These are phyloP conservation scores for Butyriboletus loyo DNA, from an alignment of 768 basidiomycete species.

Conservation along the genomic window DNA sequence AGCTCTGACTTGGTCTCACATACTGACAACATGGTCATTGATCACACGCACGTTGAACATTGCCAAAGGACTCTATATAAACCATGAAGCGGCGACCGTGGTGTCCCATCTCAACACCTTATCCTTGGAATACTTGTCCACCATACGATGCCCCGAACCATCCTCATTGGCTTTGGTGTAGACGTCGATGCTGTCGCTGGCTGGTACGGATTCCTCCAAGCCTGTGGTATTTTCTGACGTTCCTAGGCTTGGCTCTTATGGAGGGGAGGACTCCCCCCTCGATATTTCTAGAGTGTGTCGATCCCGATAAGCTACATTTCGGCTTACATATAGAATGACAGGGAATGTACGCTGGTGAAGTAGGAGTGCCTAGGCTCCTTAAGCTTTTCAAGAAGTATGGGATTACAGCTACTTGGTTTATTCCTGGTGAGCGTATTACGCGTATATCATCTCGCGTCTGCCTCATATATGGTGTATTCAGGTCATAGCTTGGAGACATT, in stretches of 20 bases:
- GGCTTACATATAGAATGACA: conserved; percentile 6
- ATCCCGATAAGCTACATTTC: not conserved
- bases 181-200: conserved; percentile 79
- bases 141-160: conserved; percentile 48
- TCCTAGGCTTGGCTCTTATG: conserved; percentile 66
- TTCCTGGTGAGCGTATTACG: conserved; percentile 46
- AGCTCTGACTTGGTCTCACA: not conserved
- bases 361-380: conserved; percentile 64
- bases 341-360: conserved; percentile 76
- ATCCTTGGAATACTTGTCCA: not conserved
- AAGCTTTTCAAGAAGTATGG: conserved; percentile 70
- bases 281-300: conserved; percentile 59
- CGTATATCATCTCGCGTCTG: not conserved
- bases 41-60: not conserved
- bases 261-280: conserved; percentile 67
- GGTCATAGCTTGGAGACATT: conserved; percentile 77
- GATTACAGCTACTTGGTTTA: conserved; percentile 74
- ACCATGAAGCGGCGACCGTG: not conserved
- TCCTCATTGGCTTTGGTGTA: conserved; percentile 61
- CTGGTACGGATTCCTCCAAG: conserved; percentile 40
- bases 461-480: conserved; percentile 14
- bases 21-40: not conserved
- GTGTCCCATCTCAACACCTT: not conserved
- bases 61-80: conserved; percentile 1
- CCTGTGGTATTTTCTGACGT: not conserved